Conservation (phyloP, 306 rosid genomes). For the Castanea sativa region DNA sequence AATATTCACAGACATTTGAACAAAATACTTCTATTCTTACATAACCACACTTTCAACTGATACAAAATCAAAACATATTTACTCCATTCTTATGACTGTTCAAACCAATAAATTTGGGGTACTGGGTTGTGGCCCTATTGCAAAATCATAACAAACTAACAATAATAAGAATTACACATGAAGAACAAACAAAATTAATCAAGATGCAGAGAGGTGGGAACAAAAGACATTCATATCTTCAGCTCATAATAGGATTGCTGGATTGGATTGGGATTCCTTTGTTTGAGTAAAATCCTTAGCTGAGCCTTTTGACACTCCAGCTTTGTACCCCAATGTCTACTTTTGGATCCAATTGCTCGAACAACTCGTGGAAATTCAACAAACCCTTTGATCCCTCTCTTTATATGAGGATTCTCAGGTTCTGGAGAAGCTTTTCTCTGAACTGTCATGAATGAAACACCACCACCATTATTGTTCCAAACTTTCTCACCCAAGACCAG, state of each 20-base stretch:
- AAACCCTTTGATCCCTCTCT: conserved; percentile 63
- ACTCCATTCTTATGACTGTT: conserved; percentile 1
- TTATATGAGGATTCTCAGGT: conserved; percentile 55
- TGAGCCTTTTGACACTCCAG: conserved; percentile 61
- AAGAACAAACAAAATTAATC: conserved; percentile 7
- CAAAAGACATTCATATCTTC: neutral
- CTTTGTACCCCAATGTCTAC: conserved; percentile 51
- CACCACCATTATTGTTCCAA: neutral
- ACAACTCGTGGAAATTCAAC: conserved; percentile 59
- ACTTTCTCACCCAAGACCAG: conserved; percentile 9
- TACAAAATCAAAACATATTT: conserved; percentile 6
- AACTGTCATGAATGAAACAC: conserved; percentile 12
- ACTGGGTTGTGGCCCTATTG: neutral
- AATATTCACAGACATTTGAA: neutral
- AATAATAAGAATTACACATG: neutral
- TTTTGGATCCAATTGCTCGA: conserved; percentile 42
- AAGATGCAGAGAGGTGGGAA: neutral
- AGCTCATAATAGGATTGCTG: conserved; percentile 35
- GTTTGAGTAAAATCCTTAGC: conserved; percentile 46
- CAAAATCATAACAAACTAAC: neutral
- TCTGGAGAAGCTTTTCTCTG: conserved; percentile 34
- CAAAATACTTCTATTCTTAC: conserved; percentile 5
- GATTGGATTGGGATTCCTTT: conserved; percentile 35
- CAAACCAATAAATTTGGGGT: conserved; percentile 2
- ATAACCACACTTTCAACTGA: conserved; percentile 8